Evolutionary conservation across 345 rosid species (phyloP), one percentile per base, ranked within the genome.

Genomic region (Eutrema yunnanense): DNA sequence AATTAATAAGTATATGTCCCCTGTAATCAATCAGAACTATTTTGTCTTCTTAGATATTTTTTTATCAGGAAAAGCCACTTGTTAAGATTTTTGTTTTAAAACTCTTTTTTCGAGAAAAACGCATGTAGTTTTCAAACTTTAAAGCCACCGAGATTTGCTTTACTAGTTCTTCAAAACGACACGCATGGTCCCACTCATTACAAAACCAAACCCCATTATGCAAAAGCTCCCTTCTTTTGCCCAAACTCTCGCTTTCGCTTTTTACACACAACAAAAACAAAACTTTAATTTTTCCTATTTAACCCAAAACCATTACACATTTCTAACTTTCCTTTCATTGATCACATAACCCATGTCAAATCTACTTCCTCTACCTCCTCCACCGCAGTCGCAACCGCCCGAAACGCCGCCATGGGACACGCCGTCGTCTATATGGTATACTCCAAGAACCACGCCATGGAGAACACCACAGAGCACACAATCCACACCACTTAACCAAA

Each of bases 151-250:
- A 57, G 62, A 68, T 59, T 40, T 58, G 71, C 85, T 82, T 87
- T 87, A 68, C 58, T 71, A 65, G 72, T 62, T 78, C 62, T 47
- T 81, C 81, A 74, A 79, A 76, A 83, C 72, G 77, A 54, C 85
- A 75, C 71, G 74, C 61, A 67, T 68, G 90, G 87, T 58, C 90
- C 97, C 86, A 82, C 87, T 78, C 65, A 55, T 49, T 57, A 36
- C 69, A 67, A 59, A 75, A 75, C 80, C 60, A 63, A 76, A 70
- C 67, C 71, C 80, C 75, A 76, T 70, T 48, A 70, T 19, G 40
- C 66, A 76, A 70, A 76, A 76, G 75, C 75, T 63, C 44, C 33
- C 22, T 38, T 48, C 79, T 76, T 76, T 70, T 70, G 32, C 66
- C 59, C 58, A 75, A 41, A 62, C 73, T 32, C 73, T 79, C 77